phyloP scores from a whole-genome alignment of 345 rosid species.

The Populus alba region DNA sequence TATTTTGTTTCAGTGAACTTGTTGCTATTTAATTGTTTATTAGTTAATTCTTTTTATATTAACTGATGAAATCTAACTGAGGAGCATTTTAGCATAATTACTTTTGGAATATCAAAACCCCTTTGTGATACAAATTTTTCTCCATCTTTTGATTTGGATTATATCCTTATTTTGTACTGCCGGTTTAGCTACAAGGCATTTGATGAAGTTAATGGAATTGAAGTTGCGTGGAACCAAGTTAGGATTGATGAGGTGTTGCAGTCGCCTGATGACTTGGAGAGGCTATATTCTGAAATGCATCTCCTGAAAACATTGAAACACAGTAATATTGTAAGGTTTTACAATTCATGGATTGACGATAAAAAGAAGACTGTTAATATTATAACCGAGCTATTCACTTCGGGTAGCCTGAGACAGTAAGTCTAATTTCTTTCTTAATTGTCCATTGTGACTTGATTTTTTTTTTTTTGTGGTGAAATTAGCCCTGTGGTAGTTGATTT shows the following conservation, averaged over 20 bases:
- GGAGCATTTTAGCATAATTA: too few relatives aligned
- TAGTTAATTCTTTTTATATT: neutral
- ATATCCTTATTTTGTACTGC: neutral
- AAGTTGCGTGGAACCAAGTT: constrained; percentile 33
- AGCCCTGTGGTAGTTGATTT: constrained; percentile 20
- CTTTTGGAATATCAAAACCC: too few relatives aligned
- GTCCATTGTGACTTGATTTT: neutral
- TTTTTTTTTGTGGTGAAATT: constrained; percentile 17
- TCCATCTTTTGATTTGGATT: neutral
- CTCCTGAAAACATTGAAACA: constrained; percentile 25
- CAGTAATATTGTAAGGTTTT: constrained; percentile 19
- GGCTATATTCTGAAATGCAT: constrained; percentile 28
- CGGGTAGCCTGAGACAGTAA: constrained; percentile 23
- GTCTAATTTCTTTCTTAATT: neutral
- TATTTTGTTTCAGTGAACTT: neutral
- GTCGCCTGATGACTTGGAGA: constrained; percentile 26
- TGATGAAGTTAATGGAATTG: constrained; percentile 24
- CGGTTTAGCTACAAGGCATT: constrained; percentile 22
- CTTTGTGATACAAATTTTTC: neutral
- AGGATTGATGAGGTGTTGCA: constrained; percentile 23
- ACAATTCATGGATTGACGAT: constrained; percentile 28
- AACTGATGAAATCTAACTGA: neutral
- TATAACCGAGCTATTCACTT: constrained; percentile 24
- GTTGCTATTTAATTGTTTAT: neutral
- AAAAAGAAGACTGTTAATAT: constrained; percentile 21